A percentile compares a stretch with the other conserved stretches of the same genome.
These are phyloP conservation scores for Hymenoscyphus albidus DNA, from an alignment of 2,329 filamentous ascomycete genomes.

Conservation along the genomic window DNA sequence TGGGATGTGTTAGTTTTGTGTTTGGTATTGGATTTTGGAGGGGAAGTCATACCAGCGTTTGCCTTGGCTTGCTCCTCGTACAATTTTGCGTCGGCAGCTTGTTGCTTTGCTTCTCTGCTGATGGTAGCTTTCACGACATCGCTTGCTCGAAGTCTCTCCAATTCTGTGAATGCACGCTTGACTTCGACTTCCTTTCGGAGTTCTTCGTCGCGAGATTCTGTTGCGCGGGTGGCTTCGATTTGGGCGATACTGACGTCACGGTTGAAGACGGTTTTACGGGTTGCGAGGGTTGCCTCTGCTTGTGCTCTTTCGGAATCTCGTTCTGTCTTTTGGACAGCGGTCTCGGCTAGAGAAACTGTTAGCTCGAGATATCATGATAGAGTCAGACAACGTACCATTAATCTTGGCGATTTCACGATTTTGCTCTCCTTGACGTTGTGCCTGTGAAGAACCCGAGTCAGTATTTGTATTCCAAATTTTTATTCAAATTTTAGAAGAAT, in stretches of 20 bases:
- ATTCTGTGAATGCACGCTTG: constrained; percentile 73
- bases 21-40: no score
- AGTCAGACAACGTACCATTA: constrained; percentile 67
- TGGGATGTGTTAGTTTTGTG: no score
- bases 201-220: constrained; percentile 75
- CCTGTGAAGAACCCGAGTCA: no score
- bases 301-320: constrained; percentile 76
- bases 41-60: constrained; percentile 20
- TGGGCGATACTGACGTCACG: constrained; percentile 72
- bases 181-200: constrained; percentile 74
- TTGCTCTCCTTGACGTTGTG: constrained; percentile 72
- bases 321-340: constrained; percentile 79
- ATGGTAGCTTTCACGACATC: constrained; percentile 78
- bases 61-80: constrained; percentile 56
- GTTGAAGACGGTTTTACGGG: constrained; percentile 66
- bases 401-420: constrained; percentile 88
- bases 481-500: no score
- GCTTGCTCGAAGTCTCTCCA: constrained; percentile 72
- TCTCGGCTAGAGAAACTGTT: constrained; percentile 49
- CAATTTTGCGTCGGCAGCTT: constrained; percentile 61
- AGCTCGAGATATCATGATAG: constrained; percentile 45
- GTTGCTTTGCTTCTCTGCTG: constrained; percentile 61
- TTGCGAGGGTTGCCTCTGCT: constrained; percentile 73
- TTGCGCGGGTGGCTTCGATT: constrained; percentile 67
- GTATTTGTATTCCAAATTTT: no score